Evolutionary conservation across 1,139 yeast genomes (phyloP).

Genomic region (Diutina rugosa): DNA sequence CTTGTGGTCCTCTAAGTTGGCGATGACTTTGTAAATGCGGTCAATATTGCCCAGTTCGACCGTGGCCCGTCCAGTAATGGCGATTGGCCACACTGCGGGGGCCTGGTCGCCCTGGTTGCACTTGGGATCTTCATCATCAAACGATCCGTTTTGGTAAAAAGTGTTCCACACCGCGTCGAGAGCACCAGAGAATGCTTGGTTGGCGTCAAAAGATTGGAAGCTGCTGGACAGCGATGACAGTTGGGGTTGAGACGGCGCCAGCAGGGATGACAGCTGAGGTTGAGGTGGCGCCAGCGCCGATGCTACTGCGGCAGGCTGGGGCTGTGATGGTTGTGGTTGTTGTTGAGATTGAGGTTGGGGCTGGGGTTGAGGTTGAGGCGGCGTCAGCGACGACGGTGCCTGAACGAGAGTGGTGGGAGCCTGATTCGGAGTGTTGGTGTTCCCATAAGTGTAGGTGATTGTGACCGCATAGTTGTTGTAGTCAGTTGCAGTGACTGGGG

Average conservation of each 20-base stretch:
- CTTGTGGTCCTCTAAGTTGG: constrained; percentile 5
- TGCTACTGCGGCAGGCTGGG: background rate
- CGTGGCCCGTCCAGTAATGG: background rate
- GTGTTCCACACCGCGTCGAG: background rate
- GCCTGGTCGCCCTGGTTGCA: background rate
- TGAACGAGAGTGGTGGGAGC: background rate
- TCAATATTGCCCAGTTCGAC: background rate
- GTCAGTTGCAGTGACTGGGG: background rate
- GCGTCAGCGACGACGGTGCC: background rate
- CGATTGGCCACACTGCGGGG: background rate
- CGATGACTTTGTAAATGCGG: background rate
- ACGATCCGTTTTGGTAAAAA: background rate
- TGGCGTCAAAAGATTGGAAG: background rate
- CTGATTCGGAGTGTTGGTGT: background rate
- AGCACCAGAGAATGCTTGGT: background rate
- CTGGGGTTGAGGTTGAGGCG: background rate
- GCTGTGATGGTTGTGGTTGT: background rate
- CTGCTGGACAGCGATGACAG: background rate
- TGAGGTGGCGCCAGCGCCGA: background rate
- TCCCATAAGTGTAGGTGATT: background rate
- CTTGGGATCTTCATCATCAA: background rate
- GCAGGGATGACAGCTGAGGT: background rate
- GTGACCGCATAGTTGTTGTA: background rate
- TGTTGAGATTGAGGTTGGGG: background rate
- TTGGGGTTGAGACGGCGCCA: background rate